A percentile compares a stretch with the other conserved stretches of the same genome.
These are phyloP conservation scores for Phytophthora tubulina DNA, from an alignment of 352 stramenopile genomes.

Conservation along the genomic window DNA sequence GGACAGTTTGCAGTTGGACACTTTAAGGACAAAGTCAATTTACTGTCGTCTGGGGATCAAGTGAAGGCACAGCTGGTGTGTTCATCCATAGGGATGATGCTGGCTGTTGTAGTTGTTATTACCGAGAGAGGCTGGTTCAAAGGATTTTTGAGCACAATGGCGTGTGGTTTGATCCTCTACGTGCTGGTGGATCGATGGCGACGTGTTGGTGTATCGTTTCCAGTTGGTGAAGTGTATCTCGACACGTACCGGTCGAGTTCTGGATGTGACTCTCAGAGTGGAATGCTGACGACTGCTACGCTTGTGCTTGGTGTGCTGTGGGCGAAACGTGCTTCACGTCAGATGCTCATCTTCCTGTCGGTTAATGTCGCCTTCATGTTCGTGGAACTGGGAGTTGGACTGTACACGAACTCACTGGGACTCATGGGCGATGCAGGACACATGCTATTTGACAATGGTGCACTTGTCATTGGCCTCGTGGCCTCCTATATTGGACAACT, in stretches of 20 bases:
- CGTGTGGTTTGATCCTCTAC: constrained; percentile 63
- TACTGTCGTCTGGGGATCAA: constrained; percentile 38
- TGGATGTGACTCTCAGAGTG: neutral
- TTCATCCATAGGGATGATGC: constrained; percentile 47
- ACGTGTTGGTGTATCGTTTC: constrained; percentile 1
- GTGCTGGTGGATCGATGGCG: constrained; percentile 51
- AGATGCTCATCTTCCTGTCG: constrained; percentile 85
- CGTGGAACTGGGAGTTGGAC: constrained; percentile 85
- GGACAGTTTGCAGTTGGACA: constrained; percentile 30
- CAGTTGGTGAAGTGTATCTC: constrained; percentile 26
- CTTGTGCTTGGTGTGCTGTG: constrained; percentile 61
- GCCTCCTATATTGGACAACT: constrained; percentile 86
- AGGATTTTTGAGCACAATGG: constrained; percentile 45
- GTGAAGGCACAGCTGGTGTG: constrained; percentile 49
- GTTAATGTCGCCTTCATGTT: constrained; percentile 91
- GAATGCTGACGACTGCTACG: neutral
- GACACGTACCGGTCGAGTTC: constrained; percentile 54
- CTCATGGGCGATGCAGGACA: constrained; percentile 90
- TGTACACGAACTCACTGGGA: constrained; percentile 87
- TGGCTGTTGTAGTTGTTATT: constrained; percentile 50
- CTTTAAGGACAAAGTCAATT: constrained; percentile 25
- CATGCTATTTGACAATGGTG: constrained; percentile 92
- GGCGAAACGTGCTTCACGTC: constrained; percentile 68
- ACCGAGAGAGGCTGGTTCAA: constrained; percentile 67
- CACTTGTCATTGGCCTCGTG: constrained; percentile 85